Evolutionary conservation across 176 grass and related monocot species (phyloP), one percentile per base, ranked within the genome.

Genomic region (Alloteropsis semialata): DNA sequence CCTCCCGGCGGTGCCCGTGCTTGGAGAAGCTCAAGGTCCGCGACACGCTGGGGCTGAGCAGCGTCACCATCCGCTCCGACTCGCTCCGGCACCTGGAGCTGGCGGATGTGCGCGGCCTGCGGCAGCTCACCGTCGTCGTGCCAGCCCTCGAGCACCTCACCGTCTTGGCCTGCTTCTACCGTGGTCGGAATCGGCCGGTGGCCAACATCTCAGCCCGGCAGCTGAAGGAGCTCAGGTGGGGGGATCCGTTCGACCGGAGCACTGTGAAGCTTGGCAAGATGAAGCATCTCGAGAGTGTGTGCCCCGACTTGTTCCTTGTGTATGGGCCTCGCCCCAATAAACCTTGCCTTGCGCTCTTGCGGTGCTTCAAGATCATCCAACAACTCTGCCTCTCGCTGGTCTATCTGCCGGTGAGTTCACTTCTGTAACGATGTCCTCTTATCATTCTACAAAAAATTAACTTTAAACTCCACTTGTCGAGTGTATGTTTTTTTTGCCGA

Each of bases 171-270:
- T 76, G 72, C 82, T 76, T 84, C n/a, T 33, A 19, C 5, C 24
- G 2, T 8, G 0, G 1, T 8, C 15, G 2, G 32, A 8, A 9
- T 21, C 32, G 6, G 6, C 62, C 49, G 62, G 58, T 30, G 0
- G 58, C 58, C 27, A 12, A 33, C 56, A 80, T 86, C 56, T 64
- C 66, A 13, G 76, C 76, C 9, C 66, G 66, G 30, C 18, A 80
- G 43, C 56, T 86, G 25, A 28, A 51, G 4, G 28, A 3, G 13
- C 67, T 86, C 33, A 30, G 32, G 0, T 86, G 84, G 84, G 10
- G 0, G 5, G 56, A 64, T 86, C 33, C 33, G 12, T 73, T 43
- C 43, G 65, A 56, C 24, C 54, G 54, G 8, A 56, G 53, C 29
- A 39, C 70, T 0, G 81, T 75, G 44, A 44, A 53, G 33, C 33